A percentile compares a stretch with the other conserved stretches of the same genome.
Conservation (phyloP, 768 basidiomycete species). For the Hypholoma fasciculare region DNA sequence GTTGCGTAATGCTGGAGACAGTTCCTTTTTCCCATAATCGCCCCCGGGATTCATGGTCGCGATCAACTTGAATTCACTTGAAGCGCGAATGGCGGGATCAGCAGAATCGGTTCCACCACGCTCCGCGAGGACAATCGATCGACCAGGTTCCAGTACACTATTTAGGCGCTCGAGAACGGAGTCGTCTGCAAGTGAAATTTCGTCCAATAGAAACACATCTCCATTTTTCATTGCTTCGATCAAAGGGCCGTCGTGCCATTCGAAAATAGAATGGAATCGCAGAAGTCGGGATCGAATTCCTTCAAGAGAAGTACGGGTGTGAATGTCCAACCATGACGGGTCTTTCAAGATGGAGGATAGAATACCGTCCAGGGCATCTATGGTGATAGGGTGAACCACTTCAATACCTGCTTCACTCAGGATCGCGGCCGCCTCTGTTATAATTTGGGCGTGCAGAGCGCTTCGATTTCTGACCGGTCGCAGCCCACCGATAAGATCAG, state of each 20-base stretch:
- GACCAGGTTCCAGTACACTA: slow-evolving; percentile 90
- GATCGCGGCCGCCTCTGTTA: slow-evolving; percentile 39
- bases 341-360: slow-evolving; percentile 29
- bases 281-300: slow-evolving; percentile 45
- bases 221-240: slow-evolving; percentile 88
- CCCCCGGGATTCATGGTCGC: slow-evolving; percentile 99
- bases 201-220: slow-evolving; percentile 88
- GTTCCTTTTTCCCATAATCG: slow-evolving; percentile 98
- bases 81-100: slow-evolving; percentile 65
- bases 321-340: slow-evolving; percentile 24
- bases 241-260: slow-evolving; percentile 98
- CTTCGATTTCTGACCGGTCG: slow-evolving; percentile 83
- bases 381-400: slow-evolving; percentile 15
- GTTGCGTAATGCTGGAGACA: slow-evolving; percentile 95
- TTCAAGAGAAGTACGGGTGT: slow-evolving; percentile 32
- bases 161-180: slow-evolving; percentile 97
- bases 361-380: slow-evolving; percentile 25
- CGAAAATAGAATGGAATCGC: slow-evolving; percentile 77
- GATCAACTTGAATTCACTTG: slow-evolving; percentile 77
- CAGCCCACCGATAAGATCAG: slow-evolving; percentile 92
- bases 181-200: slow-evolving; percentile 97
- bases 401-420: slow-evolving; percentile 43
- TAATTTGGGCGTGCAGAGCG: slow-evolving; percentile 48
- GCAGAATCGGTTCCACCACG: slow-evolving; percentile 77
- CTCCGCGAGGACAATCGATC: slow-evolving; percentile 91